Percentiles rank a stretch among this genome's conserved stretches.
Conservation (phyloP, 495 filamentous ascomycete species). For the Chaetomium fimeti region DNA sequence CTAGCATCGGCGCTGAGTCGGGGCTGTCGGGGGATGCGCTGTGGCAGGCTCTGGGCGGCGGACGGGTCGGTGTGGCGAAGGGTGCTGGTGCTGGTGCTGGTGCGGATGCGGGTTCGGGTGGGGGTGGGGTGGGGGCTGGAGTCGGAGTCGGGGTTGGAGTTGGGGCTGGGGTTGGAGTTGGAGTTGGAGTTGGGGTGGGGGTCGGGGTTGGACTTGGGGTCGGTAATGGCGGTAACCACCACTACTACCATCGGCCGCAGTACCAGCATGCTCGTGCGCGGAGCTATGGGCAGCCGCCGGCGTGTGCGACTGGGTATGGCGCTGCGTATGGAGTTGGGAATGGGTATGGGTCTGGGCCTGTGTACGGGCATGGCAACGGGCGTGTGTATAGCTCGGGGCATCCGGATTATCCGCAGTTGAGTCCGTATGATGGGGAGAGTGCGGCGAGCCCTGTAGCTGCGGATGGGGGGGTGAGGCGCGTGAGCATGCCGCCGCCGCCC, state of each 20-base stretch:
- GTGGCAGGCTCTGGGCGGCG: constrained; percentile 15
- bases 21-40: constrained; percentile 8
- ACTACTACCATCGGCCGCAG: no score
- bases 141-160: neutral
- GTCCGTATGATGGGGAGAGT: constrained; percentile 15
- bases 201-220: neutral
- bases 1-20: neutral
- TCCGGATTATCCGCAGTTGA: constrained; percentile 29
- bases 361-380: neutral
- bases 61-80: neutral
- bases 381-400: neutral
- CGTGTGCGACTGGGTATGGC: no score
- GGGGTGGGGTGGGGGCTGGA: neutral
- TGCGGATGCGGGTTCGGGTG: neutral
- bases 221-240: neutral
- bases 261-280: neutral
- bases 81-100: neutral
- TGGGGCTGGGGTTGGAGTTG: neutral
- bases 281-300: neutral
- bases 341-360: no score
- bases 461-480: neutral
- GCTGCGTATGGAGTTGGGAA: no score
- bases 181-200: neutral
- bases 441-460: neutral
- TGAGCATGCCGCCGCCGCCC: constrained; percentile 1